Evolutionary conservation across 352 stramenopile species (phyloP).

Genomic region (Albugo laibachii): DNA sequence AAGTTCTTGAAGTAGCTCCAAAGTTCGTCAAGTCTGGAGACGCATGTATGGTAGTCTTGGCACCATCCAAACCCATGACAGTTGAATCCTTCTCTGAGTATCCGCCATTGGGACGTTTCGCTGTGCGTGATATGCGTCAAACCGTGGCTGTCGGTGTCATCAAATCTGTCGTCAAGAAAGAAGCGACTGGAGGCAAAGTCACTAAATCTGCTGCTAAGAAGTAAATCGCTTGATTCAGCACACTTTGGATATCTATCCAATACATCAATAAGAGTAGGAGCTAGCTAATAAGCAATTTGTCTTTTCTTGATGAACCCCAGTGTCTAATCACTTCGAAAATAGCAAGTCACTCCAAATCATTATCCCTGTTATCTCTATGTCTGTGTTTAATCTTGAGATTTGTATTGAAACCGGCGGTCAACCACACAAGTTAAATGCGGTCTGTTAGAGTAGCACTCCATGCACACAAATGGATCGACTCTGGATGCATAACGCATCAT

Average conservation of each 20-base stretch:
- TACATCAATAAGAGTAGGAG: too few relatives aligned
- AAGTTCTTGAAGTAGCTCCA: constrained; percentile 87
- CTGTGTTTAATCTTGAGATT: too few relatives aligned
- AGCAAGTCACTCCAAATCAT: too few relatives aligned
- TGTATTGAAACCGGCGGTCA: too few relatives aligned
- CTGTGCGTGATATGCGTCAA: constrained; percentile 92
- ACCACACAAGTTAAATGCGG: too few relatives aligned
- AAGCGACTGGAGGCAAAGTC: constrained; percentile 13
- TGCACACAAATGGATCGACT: too few relatives aligned
- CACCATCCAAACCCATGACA: constrained; percentile 86
- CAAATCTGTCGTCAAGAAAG: constrained; percentile 85
- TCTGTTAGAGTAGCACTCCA: too few relatives aligned
- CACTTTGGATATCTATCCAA: neutral
- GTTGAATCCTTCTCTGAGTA: constrained; percentile 96
- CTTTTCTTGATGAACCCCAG: too few relatives aligned
- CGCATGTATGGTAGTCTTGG: constrained; percentile 88
- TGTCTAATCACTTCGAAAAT: too few relatives aligned
- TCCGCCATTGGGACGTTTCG: constrained; percentile 90
- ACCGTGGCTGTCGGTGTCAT: constrained; percentile 96
- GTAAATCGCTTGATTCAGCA: constrained; percentile 1
- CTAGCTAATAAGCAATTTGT: too few relatives aligned
- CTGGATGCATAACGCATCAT: too few relatives aligned
- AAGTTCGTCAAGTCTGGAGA: constrained; percentile 92
- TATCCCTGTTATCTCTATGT: too few relatives aligned
- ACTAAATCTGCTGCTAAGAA: constrained; percentile 12